A percentile compares a stretch with the other conserved stretches of the same genome.
phyloP scores from a whole-genome alignment of 2,329 filamentous ascomycete species.

The Trichoderma sp. region DNA sequence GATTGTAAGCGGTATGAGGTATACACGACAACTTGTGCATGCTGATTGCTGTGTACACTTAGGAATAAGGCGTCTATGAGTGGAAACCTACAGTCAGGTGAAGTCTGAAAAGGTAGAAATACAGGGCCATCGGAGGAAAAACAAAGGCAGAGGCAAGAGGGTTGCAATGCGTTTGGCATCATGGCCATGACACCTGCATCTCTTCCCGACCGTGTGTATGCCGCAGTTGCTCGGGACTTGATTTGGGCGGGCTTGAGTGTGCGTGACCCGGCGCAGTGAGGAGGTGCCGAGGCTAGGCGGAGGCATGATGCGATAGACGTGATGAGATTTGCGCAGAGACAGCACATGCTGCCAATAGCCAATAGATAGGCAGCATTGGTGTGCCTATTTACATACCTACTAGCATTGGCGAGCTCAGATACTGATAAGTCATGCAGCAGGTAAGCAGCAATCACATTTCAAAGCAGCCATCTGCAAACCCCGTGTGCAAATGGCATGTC shows the following conservation, averaged over 20 bases:
- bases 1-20: not conserved
- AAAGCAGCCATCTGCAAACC: not conserved
- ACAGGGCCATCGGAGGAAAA: slow-evolving; percentile 14
- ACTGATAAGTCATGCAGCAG: not conserved
- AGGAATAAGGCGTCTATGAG: not conserved
- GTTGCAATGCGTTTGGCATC: not conserved
- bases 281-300: slow-evolving; percentile 8
- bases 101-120: not conserved
- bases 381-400: not conserved
- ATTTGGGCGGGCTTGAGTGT: not conserved
- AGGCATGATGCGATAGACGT: slow-evolving; percentile 15
- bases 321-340: slow-evolving; percentile 16
- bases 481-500: slow-evolving; percentile 2
- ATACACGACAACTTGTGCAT: not conserved
- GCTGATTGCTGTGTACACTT: not conserved
- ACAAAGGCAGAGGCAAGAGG: not conserved
- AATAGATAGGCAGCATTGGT: not conserved
- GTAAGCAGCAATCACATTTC: slow-evolving; percentile 2
- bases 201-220: slow-evolving; percentile 7
- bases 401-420: not conserved
- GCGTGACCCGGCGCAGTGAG: not conserved
- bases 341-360: not conserved
- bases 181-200: slow-evolving; percentile 8
- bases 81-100: not conserved
- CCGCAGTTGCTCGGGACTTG: slow-evolving; percentile 14